Percentiles rank a stretch among this genome's conserved stretches.
Conservation (phyloP, 179 eudicot species). For the Heliamphora pulchella region DNA sequence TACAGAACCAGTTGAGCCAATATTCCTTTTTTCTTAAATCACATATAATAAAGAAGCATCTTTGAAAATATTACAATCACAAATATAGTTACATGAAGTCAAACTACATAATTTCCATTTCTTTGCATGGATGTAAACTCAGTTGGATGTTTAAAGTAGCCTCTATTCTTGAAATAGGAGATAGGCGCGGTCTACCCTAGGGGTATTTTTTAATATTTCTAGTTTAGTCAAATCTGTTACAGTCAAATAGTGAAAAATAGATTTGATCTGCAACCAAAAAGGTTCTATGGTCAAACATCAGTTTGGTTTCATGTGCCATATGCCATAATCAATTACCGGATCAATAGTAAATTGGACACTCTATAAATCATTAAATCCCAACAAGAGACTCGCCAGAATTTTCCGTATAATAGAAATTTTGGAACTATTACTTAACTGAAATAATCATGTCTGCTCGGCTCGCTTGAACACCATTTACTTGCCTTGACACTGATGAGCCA, state of each 20-base stretch:
- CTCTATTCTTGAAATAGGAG: too few species aligned
- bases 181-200: too few species aligned
- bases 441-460: conserved; percentile 94
- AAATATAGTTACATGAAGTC: too few species aligned
- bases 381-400: neutral
- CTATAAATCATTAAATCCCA: neutral
- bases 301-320: neutral
- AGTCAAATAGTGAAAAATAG: conserved; percentile 5
- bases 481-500: conserved; percentile 44
- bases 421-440: conserved; percentile 51
- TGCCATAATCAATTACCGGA: neutral
- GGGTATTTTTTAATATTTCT: neutral
- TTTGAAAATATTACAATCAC: too few species aligned
- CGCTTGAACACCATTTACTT: conserved; percentile 70
- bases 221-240: neutral
- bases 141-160: too few species aligned
- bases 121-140: too few species aligned
- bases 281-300: neutral
- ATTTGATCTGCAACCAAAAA: conserved; percentile 4
- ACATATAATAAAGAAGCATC: too few species aligned
- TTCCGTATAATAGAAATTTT: neutral
- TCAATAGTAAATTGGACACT: neutral
- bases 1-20: neutral
- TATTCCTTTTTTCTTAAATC: neutral
- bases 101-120: too few species aligned